Evolutionary conservation across 192 early-diverging fungal genomes (phyloP), one percentile per base, ranked within the genome.

Genomic region (Kappamyces sp.): DNA sequence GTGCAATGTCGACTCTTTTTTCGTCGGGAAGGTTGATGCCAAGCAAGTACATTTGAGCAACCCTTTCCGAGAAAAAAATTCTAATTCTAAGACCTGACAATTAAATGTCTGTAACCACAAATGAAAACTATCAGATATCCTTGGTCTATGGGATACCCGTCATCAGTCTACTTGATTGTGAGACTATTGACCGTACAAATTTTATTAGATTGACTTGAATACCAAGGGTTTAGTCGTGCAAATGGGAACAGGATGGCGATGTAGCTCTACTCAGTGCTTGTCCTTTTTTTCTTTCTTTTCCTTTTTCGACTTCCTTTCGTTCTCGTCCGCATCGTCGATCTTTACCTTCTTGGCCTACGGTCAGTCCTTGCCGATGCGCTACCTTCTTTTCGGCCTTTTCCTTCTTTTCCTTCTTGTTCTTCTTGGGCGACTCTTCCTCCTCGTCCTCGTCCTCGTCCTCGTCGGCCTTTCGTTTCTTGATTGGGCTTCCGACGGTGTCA

Each of bases 1-100:
- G 79, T 38, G 88, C 87, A n/a, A 89, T 86, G 0, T 79, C 77
- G 52, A 93, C 88, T 32, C 86, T 62, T 75, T 92, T 92, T 47
- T 84, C 69, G 78, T 96, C 93, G 15, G 93, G 93, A 42, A 96
- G 78, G 73, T 96, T 96, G 61, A 96, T 89, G 62, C 93, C 93
- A 47, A 96, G 81, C 58, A 96, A 73, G 73, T 91, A 90, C 69
- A 96, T 72, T 64, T 32, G 31, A 15, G 42, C 8, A 8, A 43
- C n/a, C 42, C 42, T 43, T n/a, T 43, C 8, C n/a, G 8, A n/a
- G 42, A n/a, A n/a, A n/a, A n/a, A n/a, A n/a, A n/a, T n/a, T n/a
- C n/a, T n/a, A n/a, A n/a, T 43, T 8, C 42, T n/a, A 9, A 8
- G 8, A 9, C 42, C 42, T n/a, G n/a, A n/a, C n/a, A n/a, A n/a